These are phyloP conservation scores for Penicillium arizonense DNA, from an alignment of 495 filamentous ascomycete genomes.

Conservation along the genomic window DNA sequence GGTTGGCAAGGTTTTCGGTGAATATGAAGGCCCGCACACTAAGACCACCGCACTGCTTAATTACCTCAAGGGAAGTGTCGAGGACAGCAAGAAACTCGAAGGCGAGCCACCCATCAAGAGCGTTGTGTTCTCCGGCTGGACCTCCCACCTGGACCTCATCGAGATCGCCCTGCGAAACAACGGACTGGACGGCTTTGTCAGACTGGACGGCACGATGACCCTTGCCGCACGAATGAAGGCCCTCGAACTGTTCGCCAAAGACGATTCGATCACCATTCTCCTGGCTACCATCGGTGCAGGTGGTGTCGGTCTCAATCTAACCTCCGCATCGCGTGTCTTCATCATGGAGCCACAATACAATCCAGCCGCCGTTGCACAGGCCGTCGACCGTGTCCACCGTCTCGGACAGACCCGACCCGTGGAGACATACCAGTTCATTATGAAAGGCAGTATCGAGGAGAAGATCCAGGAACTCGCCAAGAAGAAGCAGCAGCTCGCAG, in stretches of 20 bases:
- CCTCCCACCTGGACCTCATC: conserved; percentile 89
- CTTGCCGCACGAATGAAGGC: conserved; percentile 67
- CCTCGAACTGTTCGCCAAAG: conserved; percentile 73
- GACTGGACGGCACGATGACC: conserved; percentile 85
- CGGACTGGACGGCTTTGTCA: conserved; percentile 61
- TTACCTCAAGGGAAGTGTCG: conserved; percentile 58
- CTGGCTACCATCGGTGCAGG: conserved; percentile 91
- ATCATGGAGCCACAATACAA: conserved; percentile 99
- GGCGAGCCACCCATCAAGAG: conserved; percentile 74
- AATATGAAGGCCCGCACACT: conserved; percentile 83
- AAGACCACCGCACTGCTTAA: conserved; percentile 80
- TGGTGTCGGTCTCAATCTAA: conserved; percentile 89
- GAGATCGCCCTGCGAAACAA: conserved; percentile 74
- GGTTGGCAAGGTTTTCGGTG: conserved; percentile 58
- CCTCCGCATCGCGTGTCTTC: conserved; percentile 78
- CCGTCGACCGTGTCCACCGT: conserved; percentile 90
- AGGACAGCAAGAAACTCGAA: conserved; percentile 55
- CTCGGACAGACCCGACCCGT: conserved; percentile 87
- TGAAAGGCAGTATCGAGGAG: conserved; percentile 88
- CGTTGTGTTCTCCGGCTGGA: conserved; percentile 94
- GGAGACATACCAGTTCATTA: conserved; percentile 78
- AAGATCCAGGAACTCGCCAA: conserved; percentile 85
- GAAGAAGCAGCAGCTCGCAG: conserved; percentile 87
- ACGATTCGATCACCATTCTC: conserved; percentile 70
- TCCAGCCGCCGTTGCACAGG: conserved; percentile 90